Base-by-base conservation (phyloP, 2,329 filamentous ascomycete species). In the Aspergillus versicolor region DNA sequence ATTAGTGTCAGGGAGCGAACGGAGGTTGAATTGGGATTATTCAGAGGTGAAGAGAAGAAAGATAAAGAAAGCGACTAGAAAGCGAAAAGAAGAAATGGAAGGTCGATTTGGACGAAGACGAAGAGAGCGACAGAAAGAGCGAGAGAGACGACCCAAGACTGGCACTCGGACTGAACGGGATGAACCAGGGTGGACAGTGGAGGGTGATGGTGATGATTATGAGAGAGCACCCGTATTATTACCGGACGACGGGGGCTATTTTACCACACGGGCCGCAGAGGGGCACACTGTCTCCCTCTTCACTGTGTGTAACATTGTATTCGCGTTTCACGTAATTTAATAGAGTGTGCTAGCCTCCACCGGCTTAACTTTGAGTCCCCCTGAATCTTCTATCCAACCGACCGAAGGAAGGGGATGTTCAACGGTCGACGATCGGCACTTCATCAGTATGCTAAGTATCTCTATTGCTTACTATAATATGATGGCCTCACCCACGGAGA, bases 51-150 rank as follows among this genome's bases (percentile, higher is more conserved):
- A 56, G 49, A 40, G 51, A 57, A 52, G 49, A 54, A 50, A 42
- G 50, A 59, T 54, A 57, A 60, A 56, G 54, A 62, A 41, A 45
- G 58, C 40, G 44, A 60, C 56, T 44, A 56, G 40, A 46, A 56
- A 52, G 42, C 24, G n/a, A 47, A 52, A 47, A 50, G 50, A 50
- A 60, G 57, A 57, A 59, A 59, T 61, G 64, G 57, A 59, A 60
- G 56, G 62, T 61, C 37, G 46, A 50, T 52, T 38, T 38, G 40
- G n/a, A 38, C 50, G 47, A 42, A 54, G 47, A 55, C 21, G 45
- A 48, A 59, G 48, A 49, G 56, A 57, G 56, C 51, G 48, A 47
- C 49, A 48, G 44, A 32, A 54, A 41, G 53, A 60, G 48, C 38
- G 40, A 59, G 24, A 21, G 44, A 47, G 44, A 37, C 34, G 34